Conservation (phyloP, 768 basidiomycete genomes). For the Mycena epipterygia region DNA sequence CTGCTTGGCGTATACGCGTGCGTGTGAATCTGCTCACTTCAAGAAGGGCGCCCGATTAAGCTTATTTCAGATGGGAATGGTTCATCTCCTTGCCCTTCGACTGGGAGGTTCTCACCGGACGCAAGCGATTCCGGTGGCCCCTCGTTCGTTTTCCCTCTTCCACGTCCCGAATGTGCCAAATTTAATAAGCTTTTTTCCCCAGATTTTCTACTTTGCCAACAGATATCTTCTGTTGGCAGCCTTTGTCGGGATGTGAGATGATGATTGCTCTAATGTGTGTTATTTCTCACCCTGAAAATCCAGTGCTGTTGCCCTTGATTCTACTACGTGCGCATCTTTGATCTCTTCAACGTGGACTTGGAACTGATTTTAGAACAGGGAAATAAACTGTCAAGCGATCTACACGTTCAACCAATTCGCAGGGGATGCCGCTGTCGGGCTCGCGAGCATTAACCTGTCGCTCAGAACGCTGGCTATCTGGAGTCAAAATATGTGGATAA, state of each 20-base stretch:
- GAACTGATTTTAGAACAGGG: slow-evolving; percentile 40
- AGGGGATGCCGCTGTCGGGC: slow-evolving; percentile 62
- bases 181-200: neutral
- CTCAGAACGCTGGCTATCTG: slow-evolving; percentile 56
- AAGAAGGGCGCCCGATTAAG: neutral
- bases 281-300: neutral
- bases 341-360: neutral
- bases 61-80: slow-evolving; percentile 69
- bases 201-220: slow-evolving; percentile 62
- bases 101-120: slow-evolving; percentile 56
- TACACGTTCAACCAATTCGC: slow-evolving; percentile 73
- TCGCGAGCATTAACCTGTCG: slow-evolving; percentile 66
- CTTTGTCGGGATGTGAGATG: slow-evolving; percentile 59
- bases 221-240: slow-evolving; percentile 59
- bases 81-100: slow-evolving; percentile 64
- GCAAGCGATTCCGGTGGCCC: slow-evolving; percentile 60
- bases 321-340: slow-evolving; percentile 51
- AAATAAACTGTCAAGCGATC: slow-evolving; percentile 72
- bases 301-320: slow-evolving; percentile 68
- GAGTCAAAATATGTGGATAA: slow-evolving; percentile 53
- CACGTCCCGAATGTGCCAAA: slow-evolving; percentile 4
- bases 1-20: slow-evolving; percentile 71
- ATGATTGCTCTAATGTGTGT: neutral
- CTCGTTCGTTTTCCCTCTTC: slow-evolving; percentile 46
- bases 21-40: slow-evolving; percentile 36